Percentiles rank a stretch among this genome's conserved stretches.
phyloP scores from a whole-genome alignment of 2,329 filamentous ascomycete genomes.

The Huntiella omanensis region DNA sequence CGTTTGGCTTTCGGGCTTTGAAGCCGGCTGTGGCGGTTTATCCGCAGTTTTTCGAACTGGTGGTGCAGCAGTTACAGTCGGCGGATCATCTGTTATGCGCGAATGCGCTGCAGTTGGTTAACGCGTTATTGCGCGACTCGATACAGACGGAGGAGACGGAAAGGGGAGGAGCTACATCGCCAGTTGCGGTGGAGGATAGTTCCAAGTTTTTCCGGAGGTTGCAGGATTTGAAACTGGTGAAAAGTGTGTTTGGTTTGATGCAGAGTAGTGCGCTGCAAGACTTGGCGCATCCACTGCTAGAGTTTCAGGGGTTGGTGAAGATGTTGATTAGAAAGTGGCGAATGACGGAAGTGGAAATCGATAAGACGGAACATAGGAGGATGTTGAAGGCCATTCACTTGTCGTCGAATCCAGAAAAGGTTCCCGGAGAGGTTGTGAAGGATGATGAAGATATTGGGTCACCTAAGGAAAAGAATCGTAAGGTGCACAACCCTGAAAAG shows the following conservation, averaged over 20 bases:
- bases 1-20: constrained; percentile 75
- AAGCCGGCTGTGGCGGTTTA: constrained; percentile 83
- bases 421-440: constrained; percentile 20
- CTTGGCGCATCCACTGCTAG: constrained; percentile 69
- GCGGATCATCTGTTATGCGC: constrained; percentile 91
- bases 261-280: constrained; percentile 85
- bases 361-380: constrained; percentile 71
- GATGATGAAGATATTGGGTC: constrained; percentile 17
- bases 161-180: constrained; percentile 18
- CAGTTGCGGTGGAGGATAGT: constrained; percentile 51
- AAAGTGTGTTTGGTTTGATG: constrained; percentile 83
- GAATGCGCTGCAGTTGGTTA: constrained; percentile 87
- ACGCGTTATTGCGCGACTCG: constrained; percentile 82
- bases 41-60: constrained; percentile 84
- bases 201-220: constrained; percentile 84
- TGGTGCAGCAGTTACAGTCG: constrained; percentile 78
- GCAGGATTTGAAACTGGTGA: constrained; percentile 84
- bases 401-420: constrained; percentile 52
- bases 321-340: constrained; percentile 74
- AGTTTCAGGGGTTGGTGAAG: constrained; percentile 87
- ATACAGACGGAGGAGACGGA: constrained; percentile 45
- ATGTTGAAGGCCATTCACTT: constrained; percentile 74
- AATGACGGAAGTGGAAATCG: constrained; percentile 65
- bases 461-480: constrained; percentile 32
- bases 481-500: constrained; percentile 63